These are phyloP conservation scores for Eimeria brunetti DNA, from an alignment of 169 alveolate genomes.

Conservation along the genomic window DNA sequence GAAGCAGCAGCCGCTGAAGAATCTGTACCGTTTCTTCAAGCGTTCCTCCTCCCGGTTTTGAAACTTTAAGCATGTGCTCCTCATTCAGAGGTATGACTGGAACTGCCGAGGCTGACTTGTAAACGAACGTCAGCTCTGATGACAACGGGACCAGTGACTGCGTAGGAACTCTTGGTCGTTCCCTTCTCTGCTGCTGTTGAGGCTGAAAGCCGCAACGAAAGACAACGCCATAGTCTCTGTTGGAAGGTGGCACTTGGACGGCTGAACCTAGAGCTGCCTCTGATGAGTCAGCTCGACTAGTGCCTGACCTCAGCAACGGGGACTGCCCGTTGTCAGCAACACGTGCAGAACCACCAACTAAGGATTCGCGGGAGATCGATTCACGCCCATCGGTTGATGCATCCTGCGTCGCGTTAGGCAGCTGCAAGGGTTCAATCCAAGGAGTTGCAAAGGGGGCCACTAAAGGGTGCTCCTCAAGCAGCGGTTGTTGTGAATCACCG, in stretches of 20 bases:
- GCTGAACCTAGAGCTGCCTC: constrained; percentile 11
- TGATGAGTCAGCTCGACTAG: background rate
- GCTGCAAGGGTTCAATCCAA: constrained; percentile 59
- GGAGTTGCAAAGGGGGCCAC: constrained; percentile 40
- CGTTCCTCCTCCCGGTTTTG: background rate
- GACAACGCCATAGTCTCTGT: constrained; percentile 17
- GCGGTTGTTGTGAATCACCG: background rate
- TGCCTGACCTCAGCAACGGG: background rate
- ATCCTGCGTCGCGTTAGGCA: background rate
- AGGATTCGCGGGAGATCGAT: background rate
- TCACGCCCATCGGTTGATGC: background rate
- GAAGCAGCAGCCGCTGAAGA: constrained; percentile 8
- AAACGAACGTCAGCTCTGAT: constrained; percentile 8
- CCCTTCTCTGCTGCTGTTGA: constrained; percentile 1
- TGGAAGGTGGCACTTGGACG: background rate
- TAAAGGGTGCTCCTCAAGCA: constrained; percentile 9
- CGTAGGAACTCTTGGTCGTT: background rate
- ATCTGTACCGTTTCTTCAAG: background rate
- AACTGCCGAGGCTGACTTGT: constrained; percentile 44
- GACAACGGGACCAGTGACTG: background rate
- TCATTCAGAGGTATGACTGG: constrained; percentile 41
- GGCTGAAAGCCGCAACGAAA: constrained; percentile 18
- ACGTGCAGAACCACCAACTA: background rate
- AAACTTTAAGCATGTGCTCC: background rate
- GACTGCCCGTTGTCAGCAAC: background rate